phyloP scores from a whole-genome alignment of 768 basidiomycete species.

The Mycena amicta region DNA sequence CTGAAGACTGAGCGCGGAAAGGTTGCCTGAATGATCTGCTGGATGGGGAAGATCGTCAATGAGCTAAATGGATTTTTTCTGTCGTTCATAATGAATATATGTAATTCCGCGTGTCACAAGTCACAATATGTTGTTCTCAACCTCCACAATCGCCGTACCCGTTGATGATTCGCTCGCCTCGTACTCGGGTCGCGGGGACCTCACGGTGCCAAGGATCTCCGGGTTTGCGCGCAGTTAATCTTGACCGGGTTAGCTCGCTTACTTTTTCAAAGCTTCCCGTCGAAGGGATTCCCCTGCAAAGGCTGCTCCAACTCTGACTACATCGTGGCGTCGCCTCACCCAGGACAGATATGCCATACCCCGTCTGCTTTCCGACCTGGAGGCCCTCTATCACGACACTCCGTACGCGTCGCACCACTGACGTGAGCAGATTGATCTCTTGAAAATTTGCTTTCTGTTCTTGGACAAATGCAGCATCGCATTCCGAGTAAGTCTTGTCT shows the following conservation, averaged over 20 bases:
- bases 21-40: neutral
- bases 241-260: neutral
- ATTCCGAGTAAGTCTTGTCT: slow-evolving; percentile 12
- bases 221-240: neutral
- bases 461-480: slow-evolving; percentile 14
- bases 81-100: neutral
- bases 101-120: neutral
- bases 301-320: neutral
- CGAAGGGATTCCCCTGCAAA: neutral
- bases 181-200: too few relatives aligned
- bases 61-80: neutral
- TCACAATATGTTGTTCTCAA: neutral
- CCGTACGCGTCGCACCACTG: slow-evolving; percentile 23
- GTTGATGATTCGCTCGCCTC: too few relatives aligned
- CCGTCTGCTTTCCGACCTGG: neutral
- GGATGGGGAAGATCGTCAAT: neutral
- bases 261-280: neutral
- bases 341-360: neutral
- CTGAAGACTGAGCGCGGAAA: neutral
- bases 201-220: neutral
- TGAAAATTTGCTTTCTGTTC: neutral
- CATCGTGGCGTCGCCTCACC: neutral
- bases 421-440: slow-evolving; percentile 16
- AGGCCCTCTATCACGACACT: neutral
- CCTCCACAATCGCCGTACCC: neutral